Evolutionary conservation across 495 filamentous ascomycete genomes (phyloP).

Genomic region (Penicillium crystallinum): DNA sequence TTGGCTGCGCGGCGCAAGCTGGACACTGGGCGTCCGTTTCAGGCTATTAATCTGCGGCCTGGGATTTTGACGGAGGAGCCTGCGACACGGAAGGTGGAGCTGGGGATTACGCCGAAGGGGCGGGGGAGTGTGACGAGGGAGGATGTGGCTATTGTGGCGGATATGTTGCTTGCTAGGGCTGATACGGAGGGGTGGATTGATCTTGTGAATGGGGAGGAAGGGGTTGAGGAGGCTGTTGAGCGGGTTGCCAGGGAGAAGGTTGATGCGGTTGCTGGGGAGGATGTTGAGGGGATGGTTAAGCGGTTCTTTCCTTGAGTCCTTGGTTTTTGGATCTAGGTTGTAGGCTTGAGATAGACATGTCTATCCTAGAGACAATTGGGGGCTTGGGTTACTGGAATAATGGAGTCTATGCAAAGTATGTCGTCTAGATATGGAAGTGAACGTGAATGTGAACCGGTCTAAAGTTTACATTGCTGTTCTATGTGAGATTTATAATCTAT

Average conservation of each 20-base stretch:
- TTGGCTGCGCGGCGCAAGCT: slow-evolving; percentile 44
- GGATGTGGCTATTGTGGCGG: slow-evolving; percentile 66
- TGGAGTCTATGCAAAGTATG: not conserved
- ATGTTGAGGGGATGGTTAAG: slow-evolving; percentile 47
- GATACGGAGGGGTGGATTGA: slow-evolving; percentile 59
- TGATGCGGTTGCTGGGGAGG: slow-evolving; percentile 63
- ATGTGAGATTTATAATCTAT: slow-evolving; percentile 13
- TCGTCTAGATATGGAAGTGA: not conserved
- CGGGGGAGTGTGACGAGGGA: slow-evolving; percentile 55
- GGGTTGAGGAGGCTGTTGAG: slow-evolving; percentile 57
- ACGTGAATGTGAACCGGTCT: not conserved
- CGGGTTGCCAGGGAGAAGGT: slow-evolving; percentile 57
- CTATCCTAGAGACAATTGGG: not conserved
- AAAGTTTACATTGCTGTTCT: not conserved
- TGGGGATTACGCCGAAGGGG: slow-evolving; percentile 56
- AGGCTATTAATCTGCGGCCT: slow-evolving; percentile 65
- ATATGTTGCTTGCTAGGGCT: slow-evolving; percentile 55
- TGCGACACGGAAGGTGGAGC: slow-evolving; percentile 53
- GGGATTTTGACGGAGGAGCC: slow-evolving; percentile 55
- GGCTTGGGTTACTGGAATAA: too few relatives aligned
- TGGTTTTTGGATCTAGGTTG: not conserved
- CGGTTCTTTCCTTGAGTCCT: slow-evolving; percentile 28
- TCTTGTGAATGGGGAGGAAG: slow-evolving; percentile 55
- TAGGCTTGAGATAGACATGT: not conserved
- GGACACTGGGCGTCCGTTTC: slow-evolving; percentile 45